Evolutionary conservation across 2,329 filamentous ascomycete genomes (phyloP), one percentile per base, ranked within the genome.

Genomic region (Purpureocillium lavendulum): DNA sequence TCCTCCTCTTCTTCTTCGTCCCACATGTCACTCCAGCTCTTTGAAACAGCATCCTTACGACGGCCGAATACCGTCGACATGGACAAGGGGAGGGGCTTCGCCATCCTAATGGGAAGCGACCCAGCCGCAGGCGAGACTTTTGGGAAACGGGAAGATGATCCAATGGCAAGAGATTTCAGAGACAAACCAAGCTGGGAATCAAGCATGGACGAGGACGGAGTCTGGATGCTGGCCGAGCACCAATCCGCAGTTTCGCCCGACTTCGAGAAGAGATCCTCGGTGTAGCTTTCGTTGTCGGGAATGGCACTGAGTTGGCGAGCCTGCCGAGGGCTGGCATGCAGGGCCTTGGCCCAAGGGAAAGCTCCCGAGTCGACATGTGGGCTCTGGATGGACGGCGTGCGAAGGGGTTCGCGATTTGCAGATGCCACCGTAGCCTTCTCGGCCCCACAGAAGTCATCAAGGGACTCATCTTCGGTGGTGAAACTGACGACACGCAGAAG

Each of bases 11-110:
- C 68, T 39, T 97, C 90, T 60, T 97, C 90, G 43, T 97, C 90
- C 83, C 88, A 96, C 61, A 97, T 80, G 60, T 98, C 92, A 55
- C 89, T 95, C 92, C 92, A 98, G 70, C 92, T 97, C 82, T 97
- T 97, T 41, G 92, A 95, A 35, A 94, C 86, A 35, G 75, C 70
- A 34, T 90, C 84, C 46, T 79, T 76, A 58, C 84, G 80, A 55
- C 80, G 80, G 38, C 85, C 86, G 57, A 94, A 90, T 37, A 90
- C 77, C 56, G 83, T 77, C 4, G 85, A 80, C 72, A 90, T 82
- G 45, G 85, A 81, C 39, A 82, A 69, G 31, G 76, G 74, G 46
- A 78, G 71, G 1, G 87, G 83, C 56, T 92, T 80, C 12, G 84
- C 84, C 63, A 89, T 86, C 46, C 75, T 80, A 57, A 92, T 90